Conservation (phyloP, 495 filamentous ascomycete species). For the Baudoinia panamericana region DNA sequence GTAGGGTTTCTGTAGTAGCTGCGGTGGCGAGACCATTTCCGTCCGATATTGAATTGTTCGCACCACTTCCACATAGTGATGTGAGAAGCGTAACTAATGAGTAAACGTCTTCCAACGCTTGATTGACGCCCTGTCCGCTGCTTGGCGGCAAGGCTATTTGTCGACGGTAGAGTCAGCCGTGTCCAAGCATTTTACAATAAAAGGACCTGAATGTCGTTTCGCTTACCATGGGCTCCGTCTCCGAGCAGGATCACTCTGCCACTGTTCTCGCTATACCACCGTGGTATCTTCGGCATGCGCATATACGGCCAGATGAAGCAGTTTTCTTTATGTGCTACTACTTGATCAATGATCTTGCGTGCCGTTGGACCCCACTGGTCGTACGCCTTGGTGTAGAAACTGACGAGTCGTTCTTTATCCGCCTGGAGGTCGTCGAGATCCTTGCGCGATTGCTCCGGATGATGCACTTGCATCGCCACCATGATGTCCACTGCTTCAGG, state of each 20-base stretch:
- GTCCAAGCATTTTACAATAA: too few relatives aligned
- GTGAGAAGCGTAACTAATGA: not conserved
- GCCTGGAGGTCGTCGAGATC: slow-evolving; percentile 1
- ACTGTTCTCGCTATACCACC: slow-evolving; percentile 2
- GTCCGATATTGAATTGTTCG: not conserved
- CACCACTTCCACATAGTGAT: not conserved
- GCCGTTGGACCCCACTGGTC: not conserved
- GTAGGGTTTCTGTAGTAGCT: too few relatives aligned
- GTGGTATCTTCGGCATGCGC: slow-evolving; percentile 1
- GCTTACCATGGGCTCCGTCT: slow-evolving; percentile 9
- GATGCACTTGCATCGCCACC: slow-evolving; percentile 5
- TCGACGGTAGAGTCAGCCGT: too few relatives aligned
- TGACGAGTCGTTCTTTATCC: slow-evolving; percentile 1
- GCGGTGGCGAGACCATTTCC: too few relatives aligned
- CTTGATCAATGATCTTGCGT: slow-evolving; percentile 1
- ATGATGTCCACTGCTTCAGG: slow-evolving; percentile 3
- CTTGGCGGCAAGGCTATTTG: not conserved
- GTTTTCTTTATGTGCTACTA: not conserved
- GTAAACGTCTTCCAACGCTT: slow-evolving; percentile 6
- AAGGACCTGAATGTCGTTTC: too few relatives aligned
- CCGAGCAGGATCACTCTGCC: slow-evolving; percentile 2
- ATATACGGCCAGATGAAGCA: slow-evolving; percentile 4
- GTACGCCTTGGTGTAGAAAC: slow-evolving; percentile 2
- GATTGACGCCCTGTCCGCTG: slow-evolving; percentile 4
- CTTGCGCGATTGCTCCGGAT: slow-evolving; percentile 1